These are phyloP conservation scores for Penicillium herquei DNA, from an alignment of 495 filamentous ascomycete genomes.

Conservation along the genomic window DNA sequence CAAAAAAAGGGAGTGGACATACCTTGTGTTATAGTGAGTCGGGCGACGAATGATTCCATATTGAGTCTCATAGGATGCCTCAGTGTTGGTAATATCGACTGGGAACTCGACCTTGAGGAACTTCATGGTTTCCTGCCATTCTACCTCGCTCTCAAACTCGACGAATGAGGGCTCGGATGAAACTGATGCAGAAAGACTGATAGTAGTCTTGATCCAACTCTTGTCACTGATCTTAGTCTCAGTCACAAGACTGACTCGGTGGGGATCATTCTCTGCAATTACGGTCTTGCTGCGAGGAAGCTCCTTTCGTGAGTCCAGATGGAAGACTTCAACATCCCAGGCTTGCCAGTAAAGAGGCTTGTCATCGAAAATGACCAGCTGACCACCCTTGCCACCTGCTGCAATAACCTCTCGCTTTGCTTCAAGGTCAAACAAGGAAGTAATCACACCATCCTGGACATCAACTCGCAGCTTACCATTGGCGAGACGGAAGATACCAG, in stretches of 20 bases:
- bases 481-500: conserved; percentile 72
- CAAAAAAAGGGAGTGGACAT: conserved; percentile 17
- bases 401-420: conserved; percentile 74
- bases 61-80: conserved; percentile 94
- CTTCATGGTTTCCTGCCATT: conserved; percentile 94
- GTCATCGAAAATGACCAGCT: conserved; percentile 94
- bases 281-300: conserved; percentile 62
- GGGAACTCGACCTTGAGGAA: conserved; percentile 99
- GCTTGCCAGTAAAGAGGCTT: conserved; percentile 99
- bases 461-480: conserved; percentile 72
- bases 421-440: conserved; percentile 72
- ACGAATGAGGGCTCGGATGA: conserved; percentile 66
- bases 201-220: conserved; percentile 82
- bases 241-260: conserved; percentile 75
- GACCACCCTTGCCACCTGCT: conserved; percentile 77
- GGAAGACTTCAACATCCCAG: conserved; percentile 98
- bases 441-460: conserved; percentile 73
- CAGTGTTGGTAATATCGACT: conserved; percentile 85
- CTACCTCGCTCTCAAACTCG: conserved; percentile 77
- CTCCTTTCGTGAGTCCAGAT: conserved; percentile 81
- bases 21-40: conserved; percentile 90
- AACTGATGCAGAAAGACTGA: conserved; percentile 70
- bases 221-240: conserved; percentile 82
- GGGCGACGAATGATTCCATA: conserved; percentile 85
- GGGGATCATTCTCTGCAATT: conserved; percentile 68